phyloP scores from a whole-genome alignment of 768 basidiomycete species.

The Suillus subalutaceus region DNA sequence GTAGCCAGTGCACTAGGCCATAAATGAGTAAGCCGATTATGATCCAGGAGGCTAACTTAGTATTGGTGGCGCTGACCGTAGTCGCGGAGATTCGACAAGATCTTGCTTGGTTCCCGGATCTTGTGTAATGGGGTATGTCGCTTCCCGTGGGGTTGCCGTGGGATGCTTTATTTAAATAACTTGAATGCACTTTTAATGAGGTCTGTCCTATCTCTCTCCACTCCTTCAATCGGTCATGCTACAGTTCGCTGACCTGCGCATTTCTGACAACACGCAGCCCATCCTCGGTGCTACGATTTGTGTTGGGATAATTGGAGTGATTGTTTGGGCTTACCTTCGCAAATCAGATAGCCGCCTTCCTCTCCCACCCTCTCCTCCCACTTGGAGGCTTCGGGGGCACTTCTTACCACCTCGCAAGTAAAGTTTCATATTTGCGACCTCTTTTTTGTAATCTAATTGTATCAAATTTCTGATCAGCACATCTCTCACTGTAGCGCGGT shows the following conservation, averaged over 20 bases:
- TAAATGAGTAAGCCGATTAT: not conserved
- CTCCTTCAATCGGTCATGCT: not conserved
- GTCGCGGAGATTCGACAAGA: not conserved
- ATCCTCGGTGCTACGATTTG: not conserved
- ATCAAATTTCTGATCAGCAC: not conserved
- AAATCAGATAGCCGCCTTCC: not conserved
- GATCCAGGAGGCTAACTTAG: not conserved
- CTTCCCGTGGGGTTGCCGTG: not conserved
- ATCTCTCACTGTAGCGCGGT: not conserved
- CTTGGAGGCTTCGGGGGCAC: not conserved
- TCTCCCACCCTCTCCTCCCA: not conserved
- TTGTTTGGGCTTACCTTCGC: not conserved
- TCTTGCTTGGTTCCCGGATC: not conserved
- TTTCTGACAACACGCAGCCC: not conserved
- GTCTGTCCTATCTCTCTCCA: not conserved
- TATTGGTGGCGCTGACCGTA: too few species aligned
- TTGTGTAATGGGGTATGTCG: not conserved
- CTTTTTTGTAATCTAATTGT: not conserved
- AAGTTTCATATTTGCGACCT: not conserved
- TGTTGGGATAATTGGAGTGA: not conserved
- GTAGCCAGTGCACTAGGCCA: too few species aligned
- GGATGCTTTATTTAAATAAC: not conserved
- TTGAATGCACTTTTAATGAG: not conserved
- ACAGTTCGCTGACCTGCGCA: not conserved
- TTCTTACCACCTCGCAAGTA: not conserved